phyloP scores from a whole-genome alignment of 176 grass and related monocot species.

The Oryza nivara region DNA sequence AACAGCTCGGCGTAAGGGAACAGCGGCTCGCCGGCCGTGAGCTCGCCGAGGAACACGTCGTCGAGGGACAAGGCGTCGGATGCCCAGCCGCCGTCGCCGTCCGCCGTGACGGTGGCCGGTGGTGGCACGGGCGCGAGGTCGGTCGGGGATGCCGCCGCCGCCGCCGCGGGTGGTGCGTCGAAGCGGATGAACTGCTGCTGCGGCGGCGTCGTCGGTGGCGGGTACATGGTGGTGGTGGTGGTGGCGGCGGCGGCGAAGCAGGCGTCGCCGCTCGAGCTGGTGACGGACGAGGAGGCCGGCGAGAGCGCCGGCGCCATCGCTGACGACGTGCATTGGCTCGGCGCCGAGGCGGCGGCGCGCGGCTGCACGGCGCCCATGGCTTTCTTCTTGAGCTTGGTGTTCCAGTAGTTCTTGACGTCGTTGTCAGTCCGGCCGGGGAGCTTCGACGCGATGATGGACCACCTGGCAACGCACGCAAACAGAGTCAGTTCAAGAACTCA shows the following conservation, averaged over 20 bases:
- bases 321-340: not conserved
- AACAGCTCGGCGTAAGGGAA: constrained; percentile 51
- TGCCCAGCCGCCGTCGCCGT: not conserved
- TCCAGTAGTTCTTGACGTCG: constrained; percentile 99
- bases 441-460: constrained; percentile 92
- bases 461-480: constrained; percentile 39
- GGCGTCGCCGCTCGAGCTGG: constrained; percentile 42
- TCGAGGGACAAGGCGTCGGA: constrained; percentile 1
- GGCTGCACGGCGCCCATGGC: constrained; percentile 10
- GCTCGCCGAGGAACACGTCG: constrained; percentile 43
- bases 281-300: constrained; percentile 43
- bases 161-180: constrained; percentile 22
- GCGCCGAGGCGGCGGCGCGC: not conserved
- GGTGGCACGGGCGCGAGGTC: constrained; percentile 38
- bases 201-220: not conserved
- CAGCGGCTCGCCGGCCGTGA: constrained; percentile 34
- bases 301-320: constrained; percentile 27
- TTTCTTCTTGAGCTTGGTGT: constrained; percentile 99
- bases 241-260: constrained; percentile 17
- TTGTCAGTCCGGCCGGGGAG: constrained; percentile 92
- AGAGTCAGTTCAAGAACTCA: not conserved
- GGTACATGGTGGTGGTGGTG: constrained; percentile 11
- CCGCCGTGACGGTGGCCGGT: not conserved
- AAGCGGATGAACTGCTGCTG: not conserved
- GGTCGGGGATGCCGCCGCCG: not conserved